Percentiles rank a stretch among this genome's conserved stretches.
Evolutionary conservation across 164 flowering plant genomes (phyloP).

Genomic region (Aristolochia fimbriata): DNA sequence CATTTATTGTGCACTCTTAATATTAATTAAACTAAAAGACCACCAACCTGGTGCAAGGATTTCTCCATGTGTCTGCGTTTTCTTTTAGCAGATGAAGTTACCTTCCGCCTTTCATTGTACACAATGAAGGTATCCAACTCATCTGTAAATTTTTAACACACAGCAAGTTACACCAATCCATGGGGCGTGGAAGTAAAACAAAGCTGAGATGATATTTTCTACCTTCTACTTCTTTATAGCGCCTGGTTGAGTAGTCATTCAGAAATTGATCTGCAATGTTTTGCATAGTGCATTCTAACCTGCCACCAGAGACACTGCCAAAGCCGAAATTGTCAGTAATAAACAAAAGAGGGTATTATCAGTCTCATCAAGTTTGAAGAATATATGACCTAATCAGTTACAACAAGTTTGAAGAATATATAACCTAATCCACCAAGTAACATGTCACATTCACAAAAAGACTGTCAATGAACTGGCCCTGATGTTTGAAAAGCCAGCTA

Average conservation of each 20-base stretch:
- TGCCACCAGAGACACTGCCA: conserved; percentile 74
- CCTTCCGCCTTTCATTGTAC: conserved; percentile 79
- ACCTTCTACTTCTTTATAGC: conserved; percentile 68
- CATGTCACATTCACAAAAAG: too few relatives aligned
- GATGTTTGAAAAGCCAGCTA: too few relatives aligned
- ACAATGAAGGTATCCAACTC: conserved; percentile 78
- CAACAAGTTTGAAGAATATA: background rate
- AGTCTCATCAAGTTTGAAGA: background rate
- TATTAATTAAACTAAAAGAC: background rate
- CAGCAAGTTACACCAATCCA: too few relatives aligned
- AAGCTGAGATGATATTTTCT: background rate
- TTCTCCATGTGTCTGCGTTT: conserved; percentile 45
- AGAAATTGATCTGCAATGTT: conserved; percentile 81
- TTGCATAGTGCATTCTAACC: conserved; percentile 98
- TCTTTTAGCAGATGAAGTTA: conserved; percentile 97
- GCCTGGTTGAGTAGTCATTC: conserved; percentile 49
- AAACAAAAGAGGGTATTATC: background rate
- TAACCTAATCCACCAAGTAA: too few relatives aligned
- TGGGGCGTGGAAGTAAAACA: too few relatives aligned
- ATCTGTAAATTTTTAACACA: conserved; percentile 28
- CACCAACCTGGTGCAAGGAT: conserved; percentile 74
- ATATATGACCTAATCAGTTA: background rate
- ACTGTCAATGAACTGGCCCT: too few relatives aligned
- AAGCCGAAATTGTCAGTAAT: background rate
- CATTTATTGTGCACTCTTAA: too few relatives aligned